Evolutionary conservation across 805 yeast species (phyloP), one percentile per base, ranked within the genome.

Genomic region (Kluyveromyces aestuarii): DNA sequence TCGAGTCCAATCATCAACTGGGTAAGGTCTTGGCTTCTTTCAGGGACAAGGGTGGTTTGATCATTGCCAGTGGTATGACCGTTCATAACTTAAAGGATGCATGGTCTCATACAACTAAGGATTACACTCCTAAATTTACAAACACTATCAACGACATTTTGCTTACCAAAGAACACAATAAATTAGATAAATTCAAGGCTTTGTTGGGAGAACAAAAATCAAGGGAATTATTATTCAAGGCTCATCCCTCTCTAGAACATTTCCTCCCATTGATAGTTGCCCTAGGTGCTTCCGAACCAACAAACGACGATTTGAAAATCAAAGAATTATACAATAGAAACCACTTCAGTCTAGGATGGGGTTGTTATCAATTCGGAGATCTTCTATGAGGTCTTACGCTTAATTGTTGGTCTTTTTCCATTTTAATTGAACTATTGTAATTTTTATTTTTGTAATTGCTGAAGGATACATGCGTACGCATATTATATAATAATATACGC

Each of bases 171-270:
- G 57, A n/a, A 52, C 55, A 14, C 62, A 66, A 62, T 10, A 61
- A 74, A 37, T 58, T 77, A 39, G 55, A 58, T 0, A 59, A 59
- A 19, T 66, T 82, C 11, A 62, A 72, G 27, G 55, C 61, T 5
- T 54, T 80, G 44, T 57, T 69, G 43, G 47, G 50, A 9, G 56
- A 61, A 14, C 55, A 62, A 6, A 51, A 59, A 1, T 55, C 68
- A 54, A 59, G 53, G 4, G 55, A 60, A 5, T 61, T 79, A 14
- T 60, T 81, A 37, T 68, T 63, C 37, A 56, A 63, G 35, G 83
- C 91, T 0, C 95, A 86, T 63, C 95, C 95, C 9, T 81, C 90
- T 0, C 67, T 80, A 45, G 95, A 86, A 54, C 95, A 86, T 64
- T 77, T 86, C 51, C 64, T 79, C 54, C 91, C 91, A 1, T 55